phyloP scores from a whole-genome alignment of 768 basidiomycete genomes.

The Candolleomyces eurysporus region DNA sequence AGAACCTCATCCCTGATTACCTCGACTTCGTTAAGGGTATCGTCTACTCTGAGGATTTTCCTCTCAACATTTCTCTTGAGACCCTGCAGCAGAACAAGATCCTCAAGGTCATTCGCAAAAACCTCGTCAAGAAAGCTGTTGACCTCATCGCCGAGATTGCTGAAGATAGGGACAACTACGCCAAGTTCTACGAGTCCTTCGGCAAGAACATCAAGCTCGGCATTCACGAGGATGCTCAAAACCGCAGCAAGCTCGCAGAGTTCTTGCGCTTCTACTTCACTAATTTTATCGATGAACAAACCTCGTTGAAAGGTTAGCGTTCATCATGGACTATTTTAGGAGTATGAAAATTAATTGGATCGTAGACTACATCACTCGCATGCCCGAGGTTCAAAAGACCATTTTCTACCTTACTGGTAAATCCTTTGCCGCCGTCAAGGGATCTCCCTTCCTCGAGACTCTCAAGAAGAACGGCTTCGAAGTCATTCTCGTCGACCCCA shows the following conservation, averaged over 20 bases:
- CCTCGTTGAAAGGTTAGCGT: constrained; percentile 82
- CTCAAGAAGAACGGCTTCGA: constrained; percentile 99
- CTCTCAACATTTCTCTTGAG: constrained; percentile 99
- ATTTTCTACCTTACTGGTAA: constrained; percentile 99
- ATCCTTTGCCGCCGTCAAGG: constrained; percentile 83
- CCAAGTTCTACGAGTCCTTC: constrained; percentile 97
- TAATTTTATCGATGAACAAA: constrained; percentile 86
- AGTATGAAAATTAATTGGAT: not conserved
- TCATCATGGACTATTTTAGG: not conserved
- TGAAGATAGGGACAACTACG: constrained; percentile 99
- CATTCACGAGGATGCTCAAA: constrained; percentile 98
- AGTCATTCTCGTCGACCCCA: constrained; percentile 97
- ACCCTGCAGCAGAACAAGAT: constrained; percentile 99
- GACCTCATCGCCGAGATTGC: constrained; percentile 95
- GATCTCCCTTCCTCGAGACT: constrained; percentile 99
- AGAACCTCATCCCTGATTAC: constrained; percentile 99
- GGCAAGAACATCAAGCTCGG: constrained; percentile 99
- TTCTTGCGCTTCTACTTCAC: constrained; percentile 99
- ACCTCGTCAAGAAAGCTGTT: constrained; percentile 97
- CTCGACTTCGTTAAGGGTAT: constrained; percentile 99
- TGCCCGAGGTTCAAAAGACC: constrained; percentile 98
- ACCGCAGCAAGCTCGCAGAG: constrained; percentile 98
- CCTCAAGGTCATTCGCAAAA: constrained; percentile 99
- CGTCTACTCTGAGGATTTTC: constrained; percentile 99
- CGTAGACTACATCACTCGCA: constrained; percentile 96